Conservation (phyloP, 2,329 filamentous ascomycete species). For the Calonectria fujianensis region DNA sequence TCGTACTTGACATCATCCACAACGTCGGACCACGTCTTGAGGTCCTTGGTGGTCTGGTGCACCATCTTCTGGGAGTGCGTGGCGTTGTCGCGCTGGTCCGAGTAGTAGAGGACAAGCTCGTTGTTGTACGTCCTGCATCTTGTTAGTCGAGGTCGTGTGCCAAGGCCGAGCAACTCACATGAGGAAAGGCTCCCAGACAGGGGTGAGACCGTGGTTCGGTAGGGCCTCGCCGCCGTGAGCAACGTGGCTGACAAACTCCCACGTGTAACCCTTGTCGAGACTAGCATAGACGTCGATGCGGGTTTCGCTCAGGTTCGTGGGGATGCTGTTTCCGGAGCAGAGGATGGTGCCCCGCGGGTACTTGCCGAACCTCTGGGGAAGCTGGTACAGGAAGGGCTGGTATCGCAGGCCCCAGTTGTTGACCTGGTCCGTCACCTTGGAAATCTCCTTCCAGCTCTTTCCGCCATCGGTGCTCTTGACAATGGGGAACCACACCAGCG, state of each 20-base stretch:
- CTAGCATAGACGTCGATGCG: constrained; percentile 83
- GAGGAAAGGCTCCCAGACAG: constrained; percentile 84
- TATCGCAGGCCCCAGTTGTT: constrained; percentile 81
- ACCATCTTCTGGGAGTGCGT: constrained; percentile 81
- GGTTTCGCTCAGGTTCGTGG: constrained; percentile 76
- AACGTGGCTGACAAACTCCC: constrained; percentile 80
- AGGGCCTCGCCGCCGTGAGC: constrained; percentile 76
- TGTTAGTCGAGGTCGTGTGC: constrained; percentile 12
- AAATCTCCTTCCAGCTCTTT: constrained; percentile 78
- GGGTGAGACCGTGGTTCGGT: constrained; percentile 78
- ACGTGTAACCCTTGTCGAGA: constrained; percentile 75
- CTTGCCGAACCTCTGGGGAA: constrained; percentile 74
- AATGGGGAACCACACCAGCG: constrained; percentile 73
- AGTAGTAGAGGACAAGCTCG: constrained; percentile 80
- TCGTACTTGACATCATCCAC: constrained; percentile 77
- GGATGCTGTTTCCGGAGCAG: constrained; percentile 76
- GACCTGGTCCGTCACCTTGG: constrained; percentile 77
- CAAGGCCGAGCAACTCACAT: constrained; percentile 56
- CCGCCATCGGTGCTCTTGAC: constrained; percentile 72
- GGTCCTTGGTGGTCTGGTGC: constrained; percentile 77
- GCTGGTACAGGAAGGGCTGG: constrained; percentile 81
- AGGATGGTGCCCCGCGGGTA: constrained; percentile 79
- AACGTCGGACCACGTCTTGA: constrained; percentile 74
- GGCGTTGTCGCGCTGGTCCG: constrained; percentile 78
- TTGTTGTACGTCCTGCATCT: constrained; percentile 70